A percentile compares a stretch with the other conserved stretches of the same genome.
These are phyloP conservation scores for Sanghuangporus sanghuang DNA, from an alignment of 1,284 basidiomycete species.

Conservation along the genomic window DNA sequence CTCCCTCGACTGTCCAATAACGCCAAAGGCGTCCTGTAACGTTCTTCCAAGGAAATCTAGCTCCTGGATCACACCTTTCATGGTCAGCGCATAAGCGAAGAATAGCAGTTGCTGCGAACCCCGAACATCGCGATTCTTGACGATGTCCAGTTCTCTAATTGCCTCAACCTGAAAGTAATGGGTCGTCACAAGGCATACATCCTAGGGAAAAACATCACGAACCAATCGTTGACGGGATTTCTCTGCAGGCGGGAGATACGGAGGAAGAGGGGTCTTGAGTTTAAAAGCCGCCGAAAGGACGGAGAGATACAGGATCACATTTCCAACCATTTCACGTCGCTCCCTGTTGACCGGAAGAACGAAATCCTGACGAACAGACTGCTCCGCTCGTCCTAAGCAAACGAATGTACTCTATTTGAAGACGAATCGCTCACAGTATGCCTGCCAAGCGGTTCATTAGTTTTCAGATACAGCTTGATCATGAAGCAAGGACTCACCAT, in stretches of 20 bases:
- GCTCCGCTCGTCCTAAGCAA: conserved; percentile 24
- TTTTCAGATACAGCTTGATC: not conserved
- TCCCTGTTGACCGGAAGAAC: conserved; percentile 85
- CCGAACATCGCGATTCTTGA: conserved; percentile 69
- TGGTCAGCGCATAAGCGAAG: conserved; percentile 90
- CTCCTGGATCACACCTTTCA: conserved; percentile 88
- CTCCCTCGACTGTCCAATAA: conserved; percentile 65
- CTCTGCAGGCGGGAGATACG: conserved; percentile 92
- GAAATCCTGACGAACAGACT: conserved; percentile 80
- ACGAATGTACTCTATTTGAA: not conserved
- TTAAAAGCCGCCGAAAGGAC: conserved; percentile 83
- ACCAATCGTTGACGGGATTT: conserved; percentile 76
- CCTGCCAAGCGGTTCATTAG: not conserved
- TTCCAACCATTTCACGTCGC: conserved; percentile 89
- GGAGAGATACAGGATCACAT: conserved; percentile 90
- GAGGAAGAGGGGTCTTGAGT: conserved; percentile 87
- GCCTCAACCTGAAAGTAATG: conserved; percentile 56
- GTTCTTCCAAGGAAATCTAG: conserved; percentile 74
- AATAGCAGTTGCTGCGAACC: conserved; percentile 83
- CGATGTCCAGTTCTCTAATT: conserved; percentile 80
- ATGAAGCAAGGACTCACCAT: conserved; percentile 52
- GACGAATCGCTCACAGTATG: not conserved
- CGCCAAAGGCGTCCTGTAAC: conserved; percentile 84
- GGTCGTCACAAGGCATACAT: not conserved
- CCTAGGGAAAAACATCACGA: conserved; percentile 20